Evolutionary conservation across 495 filamentous ascomycete genomes (phyloP), one percentile per base, ranked within the genome.

Genomic region (Penicillium robsamsonii): DNA sequence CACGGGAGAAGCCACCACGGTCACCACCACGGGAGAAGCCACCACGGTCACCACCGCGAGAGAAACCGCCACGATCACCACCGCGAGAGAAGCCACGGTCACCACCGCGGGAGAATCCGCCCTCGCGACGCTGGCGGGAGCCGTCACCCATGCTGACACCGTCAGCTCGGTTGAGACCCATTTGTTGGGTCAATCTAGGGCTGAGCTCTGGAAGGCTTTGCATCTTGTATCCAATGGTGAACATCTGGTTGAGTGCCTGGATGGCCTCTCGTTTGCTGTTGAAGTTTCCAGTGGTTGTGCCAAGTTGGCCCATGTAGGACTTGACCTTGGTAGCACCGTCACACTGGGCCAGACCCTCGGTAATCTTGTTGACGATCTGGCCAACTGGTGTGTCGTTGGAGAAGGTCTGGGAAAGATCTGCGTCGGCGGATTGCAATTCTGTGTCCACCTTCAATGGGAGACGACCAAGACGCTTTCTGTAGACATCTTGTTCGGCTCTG

Each of bases 381-480:
- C 63, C 63, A 8, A 66, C 46, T 22, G 71, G 60, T 3, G 66
- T 49, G 17, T 70, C 55, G 17, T 67, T 46, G 15, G 48, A 38
- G 15, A 60, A 69, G 59, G 66, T 68, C 18, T 61, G 57, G 29
- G 73, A 80, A 79, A 84, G 80, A 57, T 84, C 82, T 46, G 82
- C 71, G 49, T 48, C 56, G 15, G 86, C 77, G 2, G 35, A 17
- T 38, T 38, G 6, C 15, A 38, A 38, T 17, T n/a, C 35, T 17
- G 15, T 9, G 64, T 90, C 86, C 0, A 72, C 62, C 42, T 83
- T 61, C 56, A 98, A 75, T 6, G 92, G 91, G 17, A 97, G 77
- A 10, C 70, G 63, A 4, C 55, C 52, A 11, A 96, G 79, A 8
- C 75, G 76, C 0, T 67, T 24, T 11, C 79, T 68, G 8, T 80